These are phyloP conservation scores for Aquanectria penicillioides DNA, from an alignment of 2,329 filamentous ascomycete species.

Conservation along the genomic window DNA sequence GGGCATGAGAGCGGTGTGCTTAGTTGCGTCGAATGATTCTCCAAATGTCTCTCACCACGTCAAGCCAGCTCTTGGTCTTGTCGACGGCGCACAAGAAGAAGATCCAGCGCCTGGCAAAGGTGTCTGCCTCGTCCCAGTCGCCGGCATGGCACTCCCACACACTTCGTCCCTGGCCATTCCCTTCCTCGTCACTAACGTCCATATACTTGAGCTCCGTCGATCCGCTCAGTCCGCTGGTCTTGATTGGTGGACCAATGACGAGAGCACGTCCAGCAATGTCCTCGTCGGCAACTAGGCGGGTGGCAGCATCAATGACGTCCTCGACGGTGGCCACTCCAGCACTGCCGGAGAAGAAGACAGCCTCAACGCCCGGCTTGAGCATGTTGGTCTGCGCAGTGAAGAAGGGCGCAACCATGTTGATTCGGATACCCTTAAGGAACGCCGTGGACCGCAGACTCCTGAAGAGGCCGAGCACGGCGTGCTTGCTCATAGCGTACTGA, in stretches of 20 bases:
- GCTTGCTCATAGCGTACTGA: conserved; percentile 71
- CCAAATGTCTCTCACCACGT: conserved; percentile 50
- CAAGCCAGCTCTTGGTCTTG: conserved; percentile 62
- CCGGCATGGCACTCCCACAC: conserved; percentile 71
- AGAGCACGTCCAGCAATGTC: conserved; percentile 66
- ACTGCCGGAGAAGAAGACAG: conserved; percentile 64
- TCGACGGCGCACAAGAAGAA: conserved; percentile 63
- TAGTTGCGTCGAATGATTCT: conserved; percentile 36
- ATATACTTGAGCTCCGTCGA: conserved; percentile 49
- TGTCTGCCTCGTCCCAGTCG: conserved; percentile 66
- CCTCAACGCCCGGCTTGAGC: conserved; percentile 58
- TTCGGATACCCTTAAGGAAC: conserved; percentile 59
- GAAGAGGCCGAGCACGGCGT: conserved; percentile 73
- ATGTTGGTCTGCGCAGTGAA: conserved; percentile 69
- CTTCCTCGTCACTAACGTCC: conserved; percentile 46
- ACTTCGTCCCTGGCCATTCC: conserved; percentile 52
- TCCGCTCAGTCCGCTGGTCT: conserved; percentile 28
- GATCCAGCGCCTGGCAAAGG: conserved; percentile 64
- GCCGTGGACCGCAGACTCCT: conserved; percentile 64
- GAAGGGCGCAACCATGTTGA: conserved; percentile 75
- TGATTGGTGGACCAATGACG: conserved; percentile 65
- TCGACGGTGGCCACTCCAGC: conserved; percentile 59
- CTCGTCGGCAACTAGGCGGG: conserved; percentile 68
- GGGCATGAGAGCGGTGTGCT: too few species aligned
- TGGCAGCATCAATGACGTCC: conserved; percentile 73